Base-by-base conservation (phyloP, 768 basidiomycete species). In the Tulasnella sp. region DNA sequence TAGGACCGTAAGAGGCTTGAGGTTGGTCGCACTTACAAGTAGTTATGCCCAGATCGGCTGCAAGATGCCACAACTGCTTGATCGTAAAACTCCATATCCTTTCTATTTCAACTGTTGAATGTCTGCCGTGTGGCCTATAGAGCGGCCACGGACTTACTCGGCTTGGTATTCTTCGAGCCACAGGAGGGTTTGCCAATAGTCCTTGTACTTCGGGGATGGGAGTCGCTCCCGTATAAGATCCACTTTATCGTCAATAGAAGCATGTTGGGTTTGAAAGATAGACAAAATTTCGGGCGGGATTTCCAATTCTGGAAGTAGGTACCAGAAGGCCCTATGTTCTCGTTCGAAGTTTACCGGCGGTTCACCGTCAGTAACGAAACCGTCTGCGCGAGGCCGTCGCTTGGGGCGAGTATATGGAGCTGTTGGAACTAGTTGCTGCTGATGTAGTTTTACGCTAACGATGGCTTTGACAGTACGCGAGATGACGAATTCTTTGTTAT, bases 81-180 rank as follows among this genome's bases (percentile, higher is more conserved):
- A 76, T 88, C 86, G 77, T 88, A 88, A 9, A 83, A 82, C 54
- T 86, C 86, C 5, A 85, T 34, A 80, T 85, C 84, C 12, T 58
- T n/a, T 16, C 84, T 85, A 28, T 24, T n/a, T 3, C 28, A 1
- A 50, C 20, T 76, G 22, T 22, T 3, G 7, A 60, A 24, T 60
- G 22, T 79, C 28, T 20, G 5, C 41, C 22, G 24, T 0, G 22
- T 31, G 40, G 46, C 84, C 28, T 60, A 76, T n/a, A n/a, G n/a
- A n/a, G n/a, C n/a, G n/a, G n/a, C n/a, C n/a, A n/a, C n/a, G n/a
- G n/a, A n/a, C n/a, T n/a, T n/a, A n/a, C n/a, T n/a, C n/a, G n/a
- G n/a, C n/a, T 37, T 75, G 78, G 22, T 31, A 28, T 54, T 90
- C 90, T 81, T 91, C 90, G n/a, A 89, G 84, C 84, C 87, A 88